Percentiles rank a stretch among this genome's conserved stretches.
phyloP scores from a whole-genome alignment of 345 rosid genomes.

The Eucalyptus decipiens region DNA sequence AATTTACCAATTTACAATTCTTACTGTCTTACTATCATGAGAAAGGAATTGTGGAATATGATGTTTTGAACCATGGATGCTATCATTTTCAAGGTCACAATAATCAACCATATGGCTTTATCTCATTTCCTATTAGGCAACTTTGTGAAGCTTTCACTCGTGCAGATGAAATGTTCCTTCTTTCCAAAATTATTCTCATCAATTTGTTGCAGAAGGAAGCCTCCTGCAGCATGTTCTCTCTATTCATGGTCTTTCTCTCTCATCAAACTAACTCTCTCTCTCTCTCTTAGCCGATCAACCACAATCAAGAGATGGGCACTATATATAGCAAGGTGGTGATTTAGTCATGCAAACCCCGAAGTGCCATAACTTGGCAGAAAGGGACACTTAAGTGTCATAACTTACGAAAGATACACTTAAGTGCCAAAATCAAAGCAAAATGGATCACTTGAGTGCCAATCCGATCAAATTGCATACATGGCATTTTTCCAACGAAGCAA shows the following conservation, averaged over 20 bases:
- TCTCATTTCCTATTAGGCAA: not conserved
- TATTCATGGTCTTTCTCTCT: not conserved
- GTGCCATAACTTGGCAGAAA: too few relatives aligned
- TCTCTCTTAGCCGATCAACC: not conserved
- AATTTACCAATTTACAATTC: not conserved
- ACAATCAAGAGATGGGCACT: not conserved
- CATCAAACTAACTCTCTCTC: not conserved
- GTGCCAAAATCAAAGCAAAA: too few relatives aligned
- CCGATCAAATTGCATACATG: too few relatives aligned
- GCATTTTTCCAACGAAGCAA: too few relatives aligned
- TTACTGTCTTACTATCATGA: not conserved
- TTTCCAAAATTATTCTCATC: not conserved
- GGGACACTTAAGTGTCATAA: too few relatives aligned
- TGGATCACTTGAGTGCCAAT: too few relatives aligned
- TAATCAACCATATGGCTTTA: not conserved
- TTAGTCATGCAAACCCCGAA: not conserved
- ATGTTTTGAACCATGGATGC: not conserved
- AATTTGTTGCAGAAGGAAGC: not conserved
- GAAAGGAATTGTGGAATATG: not conserved
- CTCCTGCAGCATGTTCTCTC: not conserved
- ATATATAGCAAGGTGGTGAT: not conserved
- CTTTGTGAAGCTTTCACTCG: not conserved
- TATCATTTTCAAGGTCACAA: not conserved
- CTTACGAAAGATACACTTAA: accelerated
- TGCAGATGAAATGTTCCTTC: not conserved